phyloP scores from a whole-genome alignment of 306 rosid species.

The Luffa acutangula region DNA sequence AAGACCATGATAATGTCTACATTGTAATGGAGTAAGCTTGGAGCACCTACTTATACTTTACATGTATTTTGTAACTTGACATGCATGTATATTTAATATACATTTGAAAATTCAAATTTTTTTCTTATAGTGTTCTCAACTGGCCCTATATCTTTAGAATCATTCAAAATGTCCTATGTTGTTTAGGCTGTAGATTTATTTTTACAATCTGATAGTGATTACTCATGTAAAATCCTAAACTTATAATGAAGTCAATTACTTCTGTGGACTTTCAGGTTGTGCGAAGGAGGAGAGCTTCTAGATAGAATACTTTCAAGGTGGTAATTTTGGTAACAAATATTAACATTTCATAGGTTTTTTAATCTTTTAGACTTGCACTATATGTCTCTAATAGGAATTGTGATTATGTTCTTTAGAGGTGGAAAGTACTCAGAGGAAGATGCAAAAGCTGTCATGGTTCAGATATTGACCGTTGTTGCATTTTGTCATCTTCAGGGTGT shows the following conservation, averaged over 20 bases:
- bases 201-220: neutral
- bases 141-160: neutral
- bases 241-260: neutral
- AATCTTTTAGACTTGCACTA: slow-evolving; percentile 9
- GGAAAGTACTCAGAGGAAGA: slow-evolving; percentile 98
- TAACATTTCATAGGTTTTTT: neutral
- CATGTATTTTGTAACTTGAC: neutral
- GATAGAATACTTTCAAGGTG: slow-evolving; percentile 96
- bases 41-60: slow-evolving; percentile 5
- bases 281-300: slow-evolving; percentile 99
- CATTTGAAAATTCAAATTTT: neutral
- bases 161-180: neutral
- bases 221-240: neutral
- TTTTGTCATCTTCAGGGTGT: slow-evolving; percentile 99
- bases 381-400: neutral
- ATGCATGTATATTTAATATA: neutral
- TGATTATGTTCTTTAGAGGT: slow-evolving; percentile 38
- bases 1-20: slow-evolving; percentile 96
- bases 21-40: slow-evolving; percentile 96
- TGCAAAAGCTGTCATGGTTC: slow-evolving; percentile 91
- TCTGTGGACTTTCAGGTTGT: slow-evolving; percentile 52
- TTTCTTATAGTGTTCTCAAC: neutral
- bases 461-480: slow-evolving; percentile 85
- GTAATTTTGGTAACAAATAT: slow-evolving; percentile 10
- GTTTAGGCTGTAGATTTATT: neutral